Base-by-base conservation (phyloP, 1,284 basidiomycete genomes). In the Exsudoporus floridanus region DNA sequence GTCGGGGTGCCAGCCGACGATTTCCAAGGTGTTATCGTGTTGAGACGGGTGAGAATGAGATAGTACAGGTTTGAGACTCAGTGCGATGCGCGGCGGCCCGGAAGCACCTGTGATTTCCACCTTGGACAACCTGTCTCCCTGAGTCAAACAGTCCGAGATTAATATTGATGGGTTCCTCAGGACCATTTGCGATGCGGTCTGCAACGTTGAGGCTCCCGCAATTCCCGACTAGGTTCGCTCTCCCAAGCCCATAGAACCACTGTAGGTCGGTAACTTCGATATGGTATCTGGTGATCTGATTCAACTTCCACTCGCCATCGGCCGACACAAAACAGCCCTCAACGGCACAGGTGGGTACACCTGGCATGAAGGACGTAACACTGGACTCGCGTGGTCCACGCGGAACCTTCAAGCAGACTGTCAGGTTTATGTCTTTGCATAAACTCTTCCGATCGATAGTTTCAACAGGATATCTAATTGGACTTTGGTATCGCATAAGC, bases 171-270 rank as follows among this genome's bases (percentile, higher is more conserved):
- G 88, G 74, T 54, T 82, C 73, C n/a, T 74, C 62, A n/a, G n/a
- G 0, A 79, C 73, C 2, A 81, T 74, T n/a, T 3, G 74, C 77
- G 12, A 85, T 76, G 53, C 83, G 85, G 37, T 89, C 86, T 33
- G 77, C 72, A 7, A 91, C 83, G 56, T 91, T 88, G 8, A 87
- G 73, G 0, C 74, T 70, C 14, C 88, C 88, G 39, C 86, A 84
- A 44, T 23, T 23, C 23, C 23, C 23, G 23, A 23, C n/a, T n/a
- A n/a, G n/a, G n/a, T n/a, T n/a, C n/a, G n/a, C n/a, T n/a, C n/a
- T n/a, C n/a, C n/a, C n/a, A n/a, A n/a, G n/a, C n/a, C n/a, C n/a
- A n/a, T n/a, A n/a, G n/a, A n/a, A n/a, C n/a, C n/a, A n/a, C n/a
- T n/a, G n/a, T n/a, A n/a, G n/a, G n/a, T n/a, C n/a, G n/a, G n/a